Percentiles rank a stretch among this genome's conserved stretches.
Conservation (phyloP, 352 stramenopile genomes). For the Phytopythium helicoides region DNA sequence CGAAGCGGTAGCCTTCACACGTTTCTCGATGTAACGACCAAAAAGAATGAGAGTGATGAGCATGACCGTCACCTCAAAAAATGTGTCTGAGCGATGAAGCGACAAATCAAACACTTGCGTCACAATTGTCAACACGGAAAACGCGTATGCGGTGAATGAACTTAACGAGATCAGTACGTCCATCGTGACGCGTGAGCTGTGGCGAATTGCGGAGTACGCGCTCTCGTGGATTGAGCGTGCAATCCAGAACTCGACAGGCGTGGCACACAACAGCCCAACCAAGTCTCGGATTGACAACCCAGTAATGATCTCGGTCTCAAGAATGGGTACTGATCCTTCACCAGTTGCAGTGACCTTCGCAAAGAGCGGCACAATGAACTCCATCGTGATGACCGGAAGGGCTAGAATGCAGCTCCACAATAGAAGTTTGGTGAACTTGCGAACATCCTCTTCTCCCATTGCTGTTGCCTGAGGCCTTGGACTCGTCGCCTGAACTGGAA, state of each 20-base stretch:
- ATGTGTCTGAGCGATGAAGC: constrained; percentile 44
- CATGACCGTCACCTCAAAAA: constrained; percentile 72
- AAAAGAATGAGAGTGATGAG: constrained; percentile 71
- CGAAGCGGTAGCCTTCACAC: constrained; percentile 64
- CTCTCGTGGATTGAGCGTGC: constrained; percentile 72
- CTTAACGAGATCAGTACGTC: constrained; percentile 78
- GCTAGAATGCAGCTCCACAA: constrained; percentile 55
- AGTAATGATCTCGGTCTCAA: constrained; percentile 21
- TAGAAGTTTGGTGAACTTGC: constrained; percentile 43
- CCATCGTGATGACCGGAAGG: constrained; percentile 48
- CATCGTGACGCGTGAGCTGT: constrained; percentile 67
- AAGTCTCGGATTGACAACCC: constrained; percentile 51
- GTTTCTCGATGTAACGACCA: constrained; percentile 74
- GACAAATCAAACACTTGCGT: constrained; percentile 16
- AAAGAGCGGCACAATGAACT: constrained; percentile 52
- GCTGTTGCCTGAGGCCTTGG: constrained; percentile 40
- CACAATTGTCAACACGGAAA: constrained; percentile 43
- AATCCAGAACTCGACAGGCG: constrained; percentile 58
- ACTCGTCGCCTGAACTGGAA: constrained; percentile 49
- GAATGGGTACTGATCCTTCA: constrained; percentile 7
- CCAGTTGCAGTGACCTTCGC: constrained; percentile 16
- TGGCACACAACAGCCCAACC: constrained; percentile 60
- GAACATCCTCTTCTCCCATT: constrained; percentile 32
- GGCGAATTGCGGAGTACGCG: constrained; percentile 55
- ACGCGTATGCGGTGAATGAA: constrained; percentile 61